Evolutionary conservation across 768 basidiomycete species (phyloP).

Genomic region (Psilocybe subaeruginosa): DNA sequence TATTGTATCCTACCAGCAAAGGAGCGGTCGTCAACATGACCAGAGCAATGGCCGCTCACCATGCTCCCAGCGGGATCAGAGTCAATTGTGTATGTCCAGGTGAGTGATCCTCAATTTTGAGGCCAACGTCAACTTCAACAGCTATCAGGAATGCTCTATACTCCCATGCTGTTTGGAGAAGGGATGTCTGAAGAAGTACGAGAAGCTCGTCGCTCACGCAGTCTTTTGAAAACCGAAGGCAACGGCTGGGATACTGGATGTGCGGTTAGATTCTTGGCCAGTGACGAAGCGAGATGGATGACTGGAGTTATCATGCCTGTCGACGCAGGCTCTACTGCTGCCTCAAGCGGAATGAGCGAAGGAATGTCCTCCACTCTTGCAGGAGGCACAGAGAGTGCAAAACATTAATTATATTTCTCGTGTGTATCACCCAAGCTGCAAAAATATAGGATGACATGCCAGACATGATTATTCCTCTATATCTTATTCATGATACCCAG

Average conservation of each 20-base stretch:
- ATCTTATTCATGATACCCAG: no score
- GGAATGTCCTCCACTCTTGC: slow-evolving; percentile 19
- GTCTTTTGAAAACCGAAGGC: slow-evolving; percentile 43
- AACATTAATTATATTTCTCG: background rate
- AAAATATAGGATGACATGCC: no score
- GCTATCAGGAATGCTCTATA: slow-evolving; percentile 39
- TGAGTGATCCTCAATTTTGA: slow-evolving; percentile 15
- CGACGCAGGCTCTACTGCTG: slow-evolving; percentile 43
- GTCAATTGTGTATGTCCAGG: slow-evolving; percentile 47
- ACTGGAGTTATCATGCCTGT: slow-evolving; percentile 43
- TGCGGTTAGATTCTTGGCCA: slow-evolving; percentile 41
- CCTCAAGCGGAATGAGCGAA: slow-evolving; percentile 23
- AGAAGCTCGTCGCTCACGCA: slow-evolving; percentile 36
- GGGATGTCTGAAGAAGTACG: slow-evolving; percentile 39
- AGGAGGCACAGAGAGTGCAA: background rate
- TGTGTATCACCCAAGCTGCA: no score
- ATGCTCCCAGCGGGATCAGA: slow-evolving; percentile 40
- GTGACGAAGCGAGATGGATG: slow-evolving; percentile 47
- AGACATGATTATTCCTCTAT: no score
- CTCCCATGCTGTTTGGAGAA: slow-evolving; percentile 41
- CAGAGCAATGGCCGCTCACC: slow-evolving; percentile 46
- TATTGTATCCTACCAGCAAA: slow-evolving; percentile 46
- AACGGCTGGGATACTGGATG: slow-evolving; percentile 47
- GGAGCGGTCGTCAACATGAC: slow-evolving; percentile 48
- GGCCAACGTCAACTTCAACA: background rate